Percentiles rank a stretch among this genome's conserved stretches.
Conservation (phyloP, 2,329 filamentous ascomycete species). For the Colletotrichum sp. region DNA sequence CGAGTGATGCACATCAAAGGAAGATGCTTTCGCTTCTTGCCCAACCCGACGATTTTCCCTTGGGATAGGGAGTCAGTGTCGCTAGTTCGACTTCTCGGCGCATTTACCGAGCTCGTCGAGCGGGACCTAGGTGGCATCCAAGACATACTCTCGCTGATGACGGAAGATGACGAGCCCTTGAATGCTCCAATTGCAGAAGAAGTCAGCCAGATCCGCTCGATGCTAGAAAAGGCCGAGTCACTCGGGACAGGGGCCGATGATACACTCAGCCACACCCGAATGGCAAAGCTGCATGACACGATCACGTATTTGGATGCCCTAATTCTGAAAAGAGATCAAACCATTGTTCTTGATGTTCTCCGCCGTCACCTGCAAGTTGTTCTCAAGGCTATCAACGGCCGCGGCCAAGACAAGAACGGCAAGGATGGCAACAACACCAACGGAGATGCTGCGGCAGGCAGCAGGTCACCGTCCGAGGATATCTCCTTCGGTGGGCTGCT, state of each 20-base stretch:
- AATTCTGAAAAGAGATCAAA: slow-evolving; percentile 25
- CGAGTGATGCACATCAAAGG: slow-evolving; percentile 37
- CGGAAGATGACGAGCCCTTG: slow-evolving; percentile 19
- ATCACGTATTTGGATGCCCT: slow-evolving; percentile 19
- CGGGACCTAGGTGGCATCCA: slow-evolving; percentile 16
- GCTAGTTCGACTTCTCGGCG: slow-evolving; percentile 43
- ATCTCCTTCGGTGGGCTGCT: background rate
- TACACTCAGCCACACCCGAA: background rate
- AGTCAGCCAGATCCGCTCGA: slow-evolving; percentile 4
- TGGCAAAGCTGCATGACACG: background rate
- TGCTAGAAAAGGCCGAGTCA: background rate
- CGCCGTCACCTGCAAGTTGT: slow-evolving; percentile 55
- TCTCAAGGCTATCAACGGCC: slow-evolving; percentile 47
- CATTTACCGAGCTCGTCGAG: slow-evolving; percentile 36
- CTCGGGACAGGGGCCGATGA: too few relatives aligned
- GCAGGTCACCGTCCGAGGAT: background rate
- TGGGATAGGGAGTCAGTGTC: slow-evolving; percentile 58
- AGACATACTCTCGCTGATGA: rapidly evolving
- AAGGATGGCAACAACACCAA: rapidly evolving
- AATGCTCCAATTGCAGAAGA: background rate
- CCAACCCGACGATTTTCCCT: slow-evolving; percentile 52
- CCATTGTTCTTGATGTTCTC: slow-evolving; percentile 48
- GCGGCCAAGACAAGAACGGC: background rate
- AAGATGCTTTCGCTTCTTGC: slow-evolving; percentile 43
- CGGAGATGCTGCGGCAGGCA: rapidly evolving